A percentile compares a stretch with the other conserved stretches of the same genome.
Evolutionary conservation across 768 basidiomycete genomes (phyloP).

Genomic region (Neoboletus subvelutipes): DNA sequence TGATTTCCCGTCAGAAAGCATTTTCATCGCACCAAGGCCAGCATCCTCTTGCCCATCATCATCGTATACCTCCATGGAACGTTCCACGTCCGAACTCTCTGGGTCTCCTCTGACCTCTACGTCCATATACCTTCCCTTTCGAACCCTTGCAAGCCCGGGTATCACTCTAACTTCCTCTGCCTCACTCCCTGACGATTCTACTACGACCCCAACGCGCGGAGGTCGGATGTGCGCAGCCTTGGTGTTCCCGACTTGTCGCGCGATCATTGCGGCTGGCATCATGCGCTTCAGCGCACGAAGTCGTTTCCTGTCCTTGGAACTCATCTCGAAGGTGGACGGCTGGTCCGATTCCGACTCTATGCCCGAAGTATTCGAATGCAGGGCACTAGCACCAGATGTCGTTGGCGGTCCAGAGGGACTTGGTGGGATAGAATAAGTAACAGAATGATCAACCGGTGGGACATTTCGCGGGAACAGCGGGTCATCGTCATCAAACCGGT

Average conservation of each 20-base stretch:
- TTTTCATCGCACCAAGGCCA: not conserved
- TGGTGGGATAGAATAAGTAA: conserved; percentile 8
- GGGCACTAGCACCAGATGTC: conserved; percentile 19
- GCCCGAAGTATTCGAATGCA: conserved; percentile 17
- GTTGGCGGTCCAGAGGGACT: conserved; percentile 17
- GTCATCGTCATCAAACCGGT: conserved; percentile 11
- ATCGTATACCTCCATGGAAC: not conserved
- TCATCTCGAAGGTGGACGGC: conserved; percentile 19
- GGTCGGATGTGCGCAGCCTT: conserved; percentile 10
- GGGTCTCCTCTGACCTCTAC: conserved; percentile 58
- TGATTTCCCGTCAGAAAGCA: conserved; percentile 15
- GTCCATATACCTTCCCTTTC: conserved; percentile 35
- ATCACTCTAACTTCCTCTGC: conserved; percentile 41
- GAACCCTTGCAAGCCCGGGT: conserved; percentile 52
- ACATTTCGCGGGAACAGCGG: not conserved
- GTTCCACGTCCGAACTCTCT: conserved; percentile 53
- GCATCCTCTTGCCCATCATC: not conserved
- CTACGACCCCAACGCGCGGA: conserved; percentile 8
- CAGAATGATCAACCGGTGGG: conserved; percentile 5
- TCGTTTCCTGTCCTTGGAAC: conserved; percentile 34
- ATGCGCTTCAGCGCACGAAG: conserved; percentile 45
- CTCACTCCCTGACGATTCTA: conserved; percentile 28
- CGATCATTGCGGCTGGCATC: conserved; percentile 56
- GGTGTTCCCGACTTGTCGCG: conserved; percentile 28
- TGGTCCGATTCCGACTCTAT: conserved; percentile 22